Percentiles rank a stretch among this genome's conserved stretches.
phyloP scores from a whole-genome alignment of 305 asterid species.

The Fraxinus paxiana region DNA sequence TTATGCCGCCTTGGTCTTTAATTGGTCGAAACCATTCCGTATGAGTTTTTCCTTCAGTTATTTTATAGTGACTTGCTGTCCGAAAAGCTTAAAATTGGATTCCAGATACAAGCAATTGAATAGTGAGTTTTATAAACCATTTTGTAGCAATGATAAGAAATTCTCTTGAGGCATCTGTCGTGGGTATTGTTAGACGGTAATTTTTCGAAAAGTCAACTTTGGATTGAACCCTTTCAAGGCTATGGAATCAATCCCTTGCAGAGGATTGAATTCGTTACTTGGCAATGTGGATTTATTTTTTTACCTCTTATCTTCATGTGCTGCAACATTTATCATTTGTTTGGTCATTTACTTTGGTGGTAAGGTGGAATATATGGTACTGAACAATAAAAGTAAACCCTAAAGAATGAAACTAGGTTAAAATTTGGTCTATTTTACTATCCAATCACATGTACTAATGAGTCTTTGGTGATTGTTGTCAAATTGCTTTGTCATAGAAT shows the following conservation, averaged over 20 bases:
- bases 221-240: neutral
- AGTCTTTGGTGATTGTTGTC: neutral
- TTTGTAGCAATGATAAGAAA: neutral
- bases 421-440: neutral
- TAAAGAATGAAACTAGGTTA: neutral
- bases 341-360: neutral
- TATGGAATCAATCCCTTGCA: neutral
- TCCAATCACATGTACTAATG: neutral
- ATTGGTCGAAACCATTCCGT: neutral
- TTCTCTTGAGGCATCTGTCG: neutral
- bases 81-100: neutral
- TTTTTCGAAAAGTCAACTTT: neutral
- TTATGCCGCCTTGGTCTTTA: slow-evolving; percentile 76
- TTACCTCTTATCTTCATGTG: neutral
- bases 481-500: neutral
- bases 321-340: neutral
- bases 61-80: neutral
- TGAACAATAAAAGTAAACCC: neutral
- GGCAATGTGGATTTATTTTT: neutral
- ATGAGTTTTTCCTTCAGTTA: neutral
- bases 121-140: neutral
- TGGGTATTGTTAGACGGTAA: neutral
- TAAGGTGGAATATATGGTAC: neutral
- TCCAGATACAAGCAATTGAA: neutral
- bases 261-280: neutral